Evolutionary conservation across 2,329 filamentous ascomycete genomes (phyloP), one percentile per base, ranked within the genome.

Genomic region (Colletotrichum agaves): DNA sequence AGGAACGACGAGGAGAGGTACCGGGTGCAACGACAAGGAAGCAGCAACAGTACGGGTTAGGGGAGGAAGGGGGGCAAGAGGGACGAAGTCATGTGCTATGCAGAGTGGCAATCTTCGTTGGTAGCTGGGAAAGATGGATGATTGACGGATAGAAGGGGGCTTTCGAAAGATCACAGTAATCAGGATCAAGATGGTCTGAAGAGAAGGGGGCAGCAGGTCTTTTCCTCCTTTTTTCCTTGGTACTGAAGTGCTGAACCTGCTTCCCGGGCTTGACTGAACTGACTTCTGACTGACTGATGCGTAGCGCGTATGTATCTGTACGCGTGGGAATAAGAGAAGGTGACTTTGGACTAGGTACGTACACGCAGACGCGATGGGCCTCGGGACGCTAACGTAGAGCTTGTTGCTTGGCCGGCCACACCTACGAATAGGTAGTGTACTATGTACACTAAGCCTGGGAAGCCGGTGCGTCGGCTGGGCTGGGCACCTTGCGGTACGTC

Each of bases 11-110:
- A 33, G 59, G 41, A 41, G 41, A 39, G 8, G 43, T 56, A 41
- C 23, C 7, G 41, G 53, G 19, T 52, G 35, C 60, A 49, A 41
- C 33, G 61, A 41, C 21, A 66, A 66, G 60, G 49, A 61, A 52
- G 21, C 53, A 44, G 31, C 43, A 33, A 33, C 41, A 13, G 49
- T 39, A 49, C 17, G 21, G 21, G 4, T 23, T 43, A 59, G 39
- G 33, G 33, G 41, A 27, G 52, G 60, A 69, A 59, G 39, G 33
- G 33, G 41, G 19, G 52, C 60, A 69, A 67, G 49, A 67, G 56
- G 66, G 62, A 27, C 15, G 65, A 46, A 66, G 49, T 53, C 66
- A 46, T 67, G 23, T 61, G 61, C 56, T 44, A 61, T 52, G 66
- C 57, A 66, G 27, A 61, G 66, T 67, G 62, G 66, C 62, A 52